phyloP scores from a whole-genome alignment of 2,329 filamentous ascomycete species.

The Orbilia blumenaviensis region DNA sequence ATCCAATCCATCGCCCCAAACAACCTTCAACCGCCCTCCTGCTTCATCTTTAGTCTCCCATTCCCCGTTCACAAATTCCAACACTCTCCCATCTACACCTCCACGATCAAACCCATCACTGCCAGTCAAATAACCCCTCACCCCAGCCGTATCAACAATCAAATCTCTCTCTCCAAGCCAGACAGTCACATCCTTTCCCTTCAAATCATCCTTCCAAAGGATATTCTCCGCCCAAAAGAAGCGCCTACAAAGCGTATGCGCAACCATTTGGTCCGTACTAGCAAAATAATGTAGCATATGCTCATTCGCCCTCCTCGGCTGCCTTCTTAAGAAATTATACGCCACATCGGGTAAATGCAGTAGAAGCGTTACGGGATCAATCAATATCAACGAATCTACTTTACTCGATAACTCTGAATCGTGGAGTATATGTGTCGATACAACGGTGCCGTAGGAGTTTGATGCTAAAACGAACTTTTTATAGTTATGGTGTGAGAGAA shows the following conservation, averaged over 20 bases:
- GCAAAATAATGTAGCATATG: slow-evolving; percentile 71
- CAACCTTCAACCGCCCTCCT: slow-evolving; percentile 63
- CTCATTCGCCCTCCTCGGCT: slow-evolving; percentile 66
- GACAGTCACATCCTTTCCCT: slow-evolving; percentile 63
- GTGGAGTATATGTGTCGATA: slow-evolving; percentile 38
- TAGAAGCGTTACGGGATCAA: slow-evolving; percentile 70
- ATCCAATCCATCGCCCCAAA: slow-evolving; percentile 68
- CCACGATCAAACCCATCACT: slow-evolving; percentile 25
- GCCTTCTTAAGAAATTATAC: slow-evolving; percentile 69
- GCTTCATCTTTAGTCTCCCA: slow-evolving; percentile 58
- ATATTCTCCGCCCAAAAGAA: slow-evolving; percentile 72
- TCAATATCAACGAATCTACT: slow-evolving; percentile 66
- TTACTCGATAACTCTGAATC: slow-evolving; percentile 60
- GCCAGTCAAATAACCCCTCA: slow-evolving; percentile 56
- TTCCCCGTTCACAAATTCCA: slow-evolving; percentile 53
- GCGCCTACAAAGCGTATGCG: slow-evolving; percentile 68
- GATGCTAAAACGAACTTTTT: slow-evolving; percentile 69
- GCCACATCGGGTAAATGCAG: slow-evolving; percentile 71
- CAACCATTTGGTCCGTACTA: slow-evolving; percentile 68
- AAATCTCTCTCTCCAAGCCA: slow-evolving; percentile 64
- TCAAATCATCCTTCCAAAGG: slow-evolving; percentile 69
- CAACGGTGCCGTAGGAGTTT: slow-evolving; percentile 65
- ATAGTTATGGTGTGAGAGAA: slow-evolving; percentile 55
- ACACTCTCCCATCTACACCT: slow-evolving; percentile 58
- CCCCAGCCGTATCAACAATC: slow-evolving; percentile 57